Conservation (phyloP, 2,329 filamentous ascomycete species). For the Alternaria metachromatica region DNA sequence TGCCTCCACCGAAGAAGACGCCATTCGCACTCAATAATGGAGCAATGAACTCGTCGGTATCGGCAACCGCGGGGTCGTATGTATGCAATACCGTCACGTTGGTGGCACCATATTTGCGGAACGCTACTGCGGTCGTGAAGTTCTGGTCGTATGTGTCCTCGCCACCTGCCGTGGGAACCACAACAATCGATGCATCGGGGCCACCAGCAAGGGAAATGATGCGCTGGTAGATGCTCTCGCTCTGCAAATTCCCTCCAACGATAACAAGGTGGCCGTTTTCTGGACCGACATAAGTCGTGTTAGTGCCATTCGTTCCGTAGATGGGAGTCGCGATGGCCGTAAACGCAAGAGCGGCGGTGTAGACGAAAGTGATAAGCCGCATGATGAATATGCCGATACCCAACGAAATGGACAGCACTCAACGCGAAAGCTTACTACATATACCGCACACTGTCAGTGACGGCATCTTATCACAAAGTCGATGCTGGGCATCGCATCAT, state of each 20-base stretch:
- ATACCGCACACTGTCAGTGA: not conserved
- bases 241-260: constrained; percentile 33
- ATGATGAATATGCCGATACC: constrained; percentile 1
- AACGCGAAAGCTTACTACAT: not conserved
- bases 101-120: constrained; percentile 26
- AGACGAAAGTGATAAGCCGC: constrained; percentile 12
- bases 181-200: constrained; percentile 27
- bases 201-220: constrained; percentile 35
- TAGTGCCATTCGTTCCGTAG: constrained; percentile 3
- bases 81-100: constrained; percentile 36
- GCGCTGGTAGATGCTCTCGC: constrained; percentile 32
- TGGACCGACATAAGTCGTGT: constrained; percentile 28
- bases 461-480: constrained; percentile 2
- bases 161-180: constrained; percentile 33
- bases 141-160: constrained; percentile 27
- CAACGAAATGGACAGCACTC: accelerated
- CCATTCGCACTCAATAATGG: constrained; percentile 27
- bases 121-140: constrained; percentile 24
- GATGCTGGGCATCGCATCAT: constrained; percentile 14
- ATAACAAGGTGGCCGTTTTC: constrained; percentile 33
- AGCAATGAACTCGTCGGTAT: constrained; percentile 30
- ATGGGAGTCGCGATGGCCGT: constrained; percentile 14
- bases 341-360: constrained; percentile 6
- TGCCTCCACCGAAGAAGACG: constrained; percentile 32
- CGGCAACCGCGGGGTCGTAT: constrained; percentile 29